A percentile compares a stretch with the other conserved stretches of the same genome.
Conservation (phyloP, 306 rosid genomes). For the Rosa rugosa region DNA sequence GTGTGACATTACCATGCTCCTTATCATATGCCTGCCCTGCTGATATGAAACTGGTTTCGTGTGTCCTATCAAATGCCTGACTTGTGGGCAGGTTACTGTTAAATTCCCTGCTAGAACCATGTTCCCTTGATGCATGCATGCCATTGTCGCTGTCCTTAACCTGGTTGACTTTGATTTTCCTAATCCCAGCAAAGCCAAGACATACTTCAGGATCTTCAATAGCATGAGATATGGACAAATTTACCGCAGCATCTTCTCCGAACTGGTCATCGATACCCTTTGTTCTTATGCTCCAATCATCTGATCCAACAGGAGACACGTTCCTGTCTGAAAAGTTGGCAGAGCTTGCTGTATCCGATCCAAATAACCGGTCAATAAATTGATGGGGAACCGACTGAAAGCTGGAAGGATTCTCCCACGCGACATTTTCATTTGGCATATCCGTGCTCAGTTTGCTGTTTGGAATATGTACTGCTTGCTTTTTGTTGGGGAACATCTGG, state of each 20-base stretch:
- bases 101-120: conserved; percentile 39
- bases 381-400: conserved; percentile 59
- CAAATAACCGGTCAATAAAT: conserved; percentile 55
- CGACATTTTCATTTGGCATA: conserved; percentile 47
- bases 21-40: conserved; percentile 51
- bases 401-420: conserved; percentile 64
- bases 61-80: conserved; percentile 44
- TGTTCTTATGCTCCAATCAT: conserved; percentile 51
- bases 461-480: conserved; percentile 60
- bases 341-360: conserved; percentile 55
- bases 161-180: conserved; percentile 55
- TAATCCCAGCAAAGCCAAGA: conserved; percentile 48
- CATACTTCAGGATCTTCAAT: conserved; percentile 60
- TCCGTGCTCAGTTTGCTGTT: conserved; percentile 55
- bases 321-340: conserved; percentile 47
- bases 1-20: conserved; percentile 39
- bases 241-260: conserved; percentile 51
- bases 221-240: conserved; percentile 62
- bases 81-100: conserved; percentile 38
- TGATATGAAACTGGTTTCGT: conserved; percentile 41
- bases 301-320: conserved; percentile 47
- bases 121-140: conserved; percentile 34
- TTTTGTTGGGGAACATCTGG: conserved; percentile 69
- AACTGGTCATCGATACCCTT: conserved; percentile 48
- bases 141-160: conserved; percentile 47